Evolutionary conservation across 768 basidiomycete species (phyloP), one percentile per base, ranked within the genome.

Genomic region (Russula emetica): DNA sequence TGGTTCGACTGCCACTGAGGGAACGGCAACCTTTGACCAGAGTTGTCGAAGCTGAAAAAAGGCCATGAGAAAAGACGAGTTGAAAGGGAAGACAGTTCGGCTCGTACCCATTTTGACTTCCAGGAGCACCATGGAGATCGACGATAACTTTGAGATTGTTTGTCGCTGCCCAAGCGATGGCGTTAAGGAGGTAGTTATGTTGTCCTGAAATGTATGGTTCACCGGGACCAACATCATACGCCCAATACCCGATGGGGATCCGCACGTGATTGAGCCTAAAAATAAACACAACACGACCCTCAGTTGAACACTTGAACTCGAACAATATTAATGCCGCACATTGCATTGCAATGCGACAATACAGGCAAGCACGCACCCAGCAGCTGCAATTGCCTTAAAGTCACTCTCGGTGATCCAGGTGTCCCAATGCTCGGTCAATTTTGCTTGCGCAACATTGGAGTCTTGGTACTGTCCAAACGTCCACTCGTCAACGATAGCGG

Each of bases 241-340:
- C 92, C 91, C 91, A 95, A 73, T 90, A 96, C 14, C 92, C 94
- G 50, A 95, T 90, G 16, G 92, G 91, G 42, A 93, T 70, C 52
- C 91, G 84, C 61, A 93, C 87, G 73, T 92, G 90, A 71, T 92
- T 93, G 58, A 92, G 77, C 18, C 90, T 89, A 70, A n/a, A 42
- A 60, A 59, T 30, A 70, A 20, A 34, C 60, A 58, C 30, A 60
- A 47, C 32, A 32, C 38, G 52, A 51, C 52, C n/a, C n/a, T 24
- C 42, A 20, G 32, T 58, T 28, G 18, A 13, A 49, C 24, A n/a
- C n/a, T n/a, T n/a, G n/a, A n/a, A n/a, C n/a, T 49, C 10, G 5
- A n/a, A 47, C 22, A 32, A 30, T 6, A 6, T n/a, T n/a, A n/a
- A n/a, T 30, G 30, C 30, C 14, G 18, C n/a, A 32, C 30, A 10